Base-by-base conservation (phyloP, 2,329 filamentous ascomycete species). In the Aspergillus felis region DNA sequence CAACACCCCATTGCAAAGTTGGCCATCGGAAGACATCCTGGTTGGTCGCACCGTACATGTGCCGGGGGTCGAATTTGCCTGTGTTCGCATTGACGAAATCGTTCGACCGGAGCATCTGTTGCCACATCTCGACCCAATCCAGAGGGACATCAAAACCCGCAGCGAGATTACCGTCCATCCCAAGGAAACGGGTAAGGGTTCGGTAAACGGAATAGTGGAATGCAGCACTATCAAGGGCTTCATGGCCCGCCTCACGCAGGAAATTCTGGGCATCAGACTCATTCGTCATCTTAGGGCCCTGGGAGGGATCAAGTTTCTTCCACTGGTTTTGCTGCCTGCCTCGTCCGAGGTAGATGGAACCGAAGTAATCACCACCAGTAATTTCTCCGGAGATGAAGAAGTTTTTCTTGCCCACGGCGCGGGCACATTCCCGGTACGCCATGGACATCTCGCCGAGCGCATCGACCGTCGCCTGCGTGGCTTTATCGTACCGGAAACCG, bases 21-120 rank as follows among this genome's bases (percentile, higher is more conserved):
- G 84, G 84, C 84, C 84, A 87, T 41, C 84, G 77, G 63, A 87
- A 83, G 4, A 87, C 83, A 66, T 87, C 85, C 70, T 87, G 84
- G 66, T 87, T 87, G 12, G 84, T 84, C 2, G 81, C 79, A 47
- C 84, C 84, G 64, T 81, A 87, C 78, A 87, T 80, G 66, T 87
- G 84, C 1, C 85, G 79, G 3, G 85, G 85, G 63, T 87, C 84
- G 58, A 85, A 84, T 49, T 80, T 68, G 48, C 83, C 84, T 2
- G 81, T 85, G 65, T 84, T 82, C 3, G 81, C 76, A 61, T 86
- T 86, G 60, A 82, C 70, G 57, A 86, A 70, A 64, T 87, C 84
- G 60, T 86, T 85, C 1, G 82, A 82, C 50, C 76, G 66, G 9
- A 85, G 65, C 68, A 86, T 82, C 32, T 77, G 70, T 53, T 82